Conservation (phyloP, 2,329 filamentous ascomycete species). For the Clonostachys rhizophaga region DNA sequence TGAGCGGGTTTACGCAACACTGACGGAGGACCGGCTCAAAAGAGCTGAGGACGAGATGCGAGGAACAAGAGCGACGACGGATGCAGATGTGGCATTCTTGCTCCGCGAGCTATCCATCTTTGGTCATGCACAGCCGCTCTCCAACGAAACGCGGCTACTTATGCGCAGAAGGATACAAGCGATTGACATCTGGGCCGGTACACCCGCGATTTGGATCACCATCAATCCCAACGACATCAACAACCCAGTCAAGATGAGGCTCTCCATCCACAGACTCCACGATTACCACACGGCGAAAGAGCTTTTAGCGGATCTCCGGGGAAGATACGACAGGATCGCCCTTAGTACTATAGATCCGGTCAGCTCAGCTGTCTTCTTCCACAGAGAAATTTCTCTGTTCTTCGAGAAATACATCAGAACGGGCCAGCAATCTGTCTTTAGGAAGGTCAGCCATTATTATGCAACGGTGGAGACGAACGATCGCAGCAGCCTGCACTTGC, state of each 20-base stretch:
- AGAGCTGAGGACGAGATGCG: background rate
- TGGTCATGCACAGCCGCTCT: constrained; percentile 1
- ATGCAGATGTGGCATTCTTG: background rate
- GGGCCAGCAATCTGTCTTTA: background rate
- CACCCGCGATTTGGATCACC: background rate
- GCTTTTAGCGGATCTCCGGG: background rate
- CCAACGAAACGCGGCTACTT: background rate
- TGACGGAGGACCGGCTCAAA: background rate
- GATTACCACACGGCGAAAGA: background rate
- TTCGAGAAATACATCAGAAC: background rate
- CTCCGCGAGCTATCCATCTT: background rate
- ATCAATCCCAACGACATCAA: background rate
- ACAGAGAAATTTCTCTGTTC: background rate
- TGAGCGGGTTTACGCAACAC: background rate
- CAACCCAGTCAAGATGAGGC: background rate
- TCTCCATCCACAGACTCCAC: background rate
- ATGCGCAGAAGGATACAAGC: constrained; percentile 1
- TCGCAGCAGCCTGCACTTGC: constrained; percentile 2
- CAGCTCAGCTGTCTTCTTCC: background rate
- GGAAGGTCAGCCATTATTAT: constrained; percentile 2
- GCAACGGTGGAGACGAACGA: constrained; percentile 1
- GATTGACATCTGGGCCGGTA: background rate
- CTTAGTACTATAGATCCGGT: background rate
- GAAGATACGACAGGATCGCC: background rate
- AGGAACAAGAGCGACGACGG: background rate